Evolutionary conservation across 1,139 yeast species (phyloP), one percentile per base, ranked within the genome.

Genomic region (Scheffersomyces titani): DNA sequence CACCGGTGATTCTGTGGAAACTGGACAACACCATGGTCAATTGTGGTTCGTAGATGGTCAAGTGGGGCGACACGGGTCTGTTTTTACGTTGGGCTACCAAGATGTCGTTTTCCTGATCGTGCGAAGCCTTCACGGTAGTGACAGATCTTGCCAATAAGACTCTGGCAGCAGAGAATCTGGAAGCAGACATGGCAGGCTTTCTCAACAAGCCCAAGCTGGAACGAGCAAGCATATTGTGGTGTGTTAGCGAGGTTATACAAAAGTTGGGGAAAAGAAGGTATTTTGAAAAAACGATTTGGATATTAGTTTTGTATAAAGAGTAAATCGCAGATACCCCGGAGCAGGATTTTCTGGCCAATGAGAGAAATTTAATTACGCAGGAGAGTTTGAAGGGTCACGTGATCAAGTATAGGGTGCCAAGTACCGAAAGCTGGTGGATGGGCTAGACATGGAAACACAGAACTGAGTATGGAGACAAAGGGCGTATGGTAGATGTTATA

Each of bases 11-110:
- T 82, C 99, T 89, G 77, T 94, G 98, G 61, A 89, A 73, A 47
- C 88, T 78, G 5, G 98, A 93, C 71, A 94, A 73, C 62, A 84
- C 75, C 90, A 89, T 84, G 50, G 98, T 91, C 64, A 93, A 74
- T 79, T 94, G 98, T 54, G 96, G 96, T 78, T 92, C 81, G 79
- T 93, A 94, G 70, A 94, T 93, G 59, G 87, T 77, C 71, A 94
- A 82, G 74, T 94, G 97, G 58, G 99, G 99, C 49, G 98, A 92
- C 46, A 84, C 77, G 51, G 99, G 99, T 78, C 99, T 88, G 77
- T 86, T 84, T 66, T 82, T 83, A 75, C 99, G 87, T 79, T 94
- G 99, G 55, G 88, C 86, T 58, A 86, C 82, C 62, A 94, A 83
- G 59, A 92, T 82, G 51, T 83, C 84, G 64, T 88, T 83, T 67